Evolutionary conservation across 306 rosid species (phyloP).

Genomic region (Fragaria ananassa): DNA sequence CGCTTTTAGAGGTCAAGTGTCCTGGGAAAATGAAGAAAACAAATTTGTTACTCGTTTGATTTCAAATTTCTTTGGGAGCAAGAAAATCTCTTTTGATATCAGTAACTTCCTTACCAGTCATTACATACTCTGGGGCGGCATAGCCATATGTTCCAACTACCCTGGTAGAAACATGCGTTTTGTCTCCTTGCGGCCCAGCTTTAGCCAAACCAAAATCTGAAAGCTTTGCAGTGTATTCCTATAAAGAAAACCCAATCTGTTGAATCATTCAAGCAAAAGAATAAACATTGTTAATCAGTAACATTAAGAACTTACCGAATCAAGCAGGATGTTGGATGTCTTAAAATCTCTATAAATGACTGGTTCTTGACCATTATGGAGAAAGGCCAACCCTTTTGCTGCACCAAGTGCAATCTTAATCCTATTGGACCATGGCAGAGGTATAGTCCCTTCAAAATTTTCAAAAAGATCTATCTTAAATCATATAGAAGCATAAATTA

Average conservation of each 20-base stretch:
- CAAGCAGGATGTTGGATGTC: conserved; percentile 96
- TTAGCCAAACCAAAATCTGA: conserved; percentile 98
- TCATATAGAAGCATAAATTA: conserved; percentile 11
- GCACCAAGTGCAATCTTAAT: conserved; percentile 92
- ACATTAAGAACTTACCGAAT: conserved; percentile 54
- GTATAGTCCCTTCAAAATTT: conserved; percentile 78
- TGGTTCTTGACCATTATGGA: conserved; percentile 88
- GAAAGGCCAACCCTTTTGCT: conserved; percentile 95
- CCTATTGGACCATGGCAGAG: conserved; percentile 94
- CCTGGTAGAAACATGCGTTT: conserved; percentile 94
- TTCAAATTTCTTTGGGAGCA: conserved; percentile 15
- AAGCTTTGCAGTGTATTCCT: conserved; percentile 97
- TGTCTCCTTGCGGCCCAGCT: conserved; percentile 98
- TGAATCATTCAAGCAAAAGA: conserved; percentile 17
- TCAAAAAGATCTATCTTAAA: conserved; percentile 29
- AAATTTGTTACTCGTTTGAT: conserved; percentile 24
- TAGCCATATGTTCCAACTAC: conserved; percentile 95
- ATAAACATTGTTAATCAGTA: not conserved
- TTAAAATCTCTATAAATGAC: conserved; percentile 95
- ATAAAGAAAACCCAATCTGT: conserved; percentile 8
- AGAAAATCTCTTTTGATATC: not conserved
- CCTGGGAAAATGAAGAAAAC: conserved; percentile 46
- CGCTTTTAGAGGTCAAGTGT: conserved; percentile 89
- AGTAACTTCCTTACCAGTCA: conserved; percentile 66
- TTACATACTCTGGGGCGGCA: conserved; percentile 96